Conservation (phyloP, 208 protist species). For the Trypanosoma mega region DNA sequence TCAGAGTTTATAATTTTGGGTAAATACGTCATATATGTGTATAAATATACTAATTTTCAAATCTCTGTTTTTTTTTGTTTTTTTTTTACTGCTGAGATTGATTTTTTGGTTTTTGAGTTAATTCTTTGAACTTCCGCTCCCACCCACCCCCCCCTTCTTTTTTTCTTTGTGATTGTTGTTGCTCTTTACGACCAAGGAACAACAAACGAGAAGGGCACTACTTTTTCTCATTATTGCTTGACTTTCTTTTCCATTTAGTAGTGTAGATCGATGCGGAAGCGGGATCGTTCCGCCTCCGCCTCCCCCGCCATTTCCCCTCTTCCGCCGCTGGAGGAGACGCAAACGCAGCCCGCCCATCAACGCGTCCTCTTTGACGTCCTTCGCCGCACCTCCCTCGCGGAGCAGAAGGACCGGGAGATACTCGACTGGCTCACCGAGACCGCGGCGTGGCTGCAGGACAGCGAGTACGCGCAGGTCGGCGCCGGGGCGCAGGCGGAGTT, state of each 20-base stretch:
- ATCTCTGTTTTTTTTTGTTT: slow-evolving; percentile 8
- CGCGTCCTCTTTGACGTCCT: slow-evolving; percentile 64
- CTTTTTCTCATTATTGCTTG: not conserved
- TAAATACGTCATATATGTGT: not conserved
- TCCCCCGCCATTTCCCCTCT: slow-evolving; percentile 2
- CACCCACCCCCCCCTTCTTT: slow-evolving; percentile 2
- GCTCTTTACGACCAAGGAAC: not conserved
- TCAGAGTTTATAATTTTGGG: not conserved
- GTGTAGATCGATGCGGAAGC: slow-evolving; percentile 24
- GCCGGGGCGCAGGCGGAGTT: slow-evolving; percentile 34
- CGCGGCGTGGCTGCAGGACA: slow-evolving; percentile 42
- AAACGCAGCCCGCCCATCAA: slow-evolving; percentile 9
- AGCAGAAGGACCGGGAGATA: slow-evolving; percentile 76
- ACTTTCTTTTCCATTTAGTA: not conserved
- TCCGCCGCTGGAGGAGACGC: not conserved
- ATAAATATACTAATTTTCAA: slow-evolving; percentile 6
- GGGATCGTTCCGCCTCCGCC: slow-evolving; percentile 14
- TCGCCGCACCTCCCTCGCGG: slow-evolving; percentile 60
- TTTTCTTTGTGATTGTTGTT: slow-evolving; percentile 7
- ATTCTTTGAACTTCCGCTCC: no score
- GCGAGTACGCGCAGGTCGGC: not conserved
- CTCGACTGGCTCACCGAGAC: slow-evolving; percentile 59
- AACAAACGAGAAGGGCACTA: slow-evolving; percentile 5
- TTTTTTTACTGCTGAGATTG: not conserved
- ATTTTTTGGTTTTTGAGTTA: no score